phyloP scores from a whole-genome alignment of 2,329 filamentous ascomycete genomes.

The Stagonosporopsis cucurbitacearum region DNA sequence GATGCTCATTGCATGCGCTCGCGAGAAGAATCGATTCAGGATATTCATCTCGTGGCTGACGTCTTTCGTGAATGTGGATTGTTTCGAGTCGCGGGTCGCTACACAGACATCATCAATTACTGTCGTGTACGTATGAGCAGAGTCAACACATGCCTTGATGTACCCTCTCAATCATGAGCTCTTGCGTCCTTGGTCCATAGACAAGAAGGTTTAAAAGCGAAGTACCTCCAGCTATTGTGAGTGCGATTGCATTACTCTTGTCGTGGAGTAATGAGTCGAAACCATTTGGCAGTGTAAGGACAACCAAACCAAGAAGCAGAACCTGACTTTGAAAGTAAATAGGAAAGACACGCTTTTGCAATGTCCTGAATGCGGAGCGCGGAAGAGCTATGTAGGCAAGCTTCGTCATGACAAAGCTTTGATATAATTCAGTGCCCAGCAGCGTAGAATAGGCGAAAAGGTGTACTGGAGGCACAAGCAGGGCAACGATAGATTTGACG shows the following conservation, averaged over 20 bases:
- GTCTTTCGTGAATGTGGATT: not conserved
- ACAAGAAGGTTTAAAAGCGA: conserved; percentile 46
- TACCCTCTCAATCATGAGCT: conserved; percentile 45
- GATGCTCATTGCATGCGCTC: conserved; percentile 52
- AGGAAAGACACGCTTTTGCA: conserved; percentile 52
- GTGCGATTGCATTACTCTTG: conserved; percentile 31
- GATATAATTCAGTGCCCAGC: conserved; percentile 50
- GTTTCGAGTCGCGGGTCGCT: conserved; percentile 29
- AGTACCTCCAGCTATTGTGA: conserved; percentile 41
- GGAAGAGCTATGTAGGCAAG: conserved; percentile 47
- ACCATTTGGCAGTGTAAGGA: conserved; percentile 45
- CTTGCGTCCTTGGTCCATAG: conserved; percentile 46
- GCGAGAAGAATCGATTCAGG: conserved; percentile 45
- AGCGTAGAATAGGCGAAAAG: conserved; percentile 50
- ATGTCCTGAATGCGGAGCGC: conserved; percentile 45
- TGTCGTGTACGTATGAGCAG: no score
- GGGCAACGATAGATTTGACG: conserved; percentile 1
- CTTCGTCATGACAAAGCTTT: conserved; percentile 53
- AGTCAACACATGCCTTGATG: conserved; percentile 30
- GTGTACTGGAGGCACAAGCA: conserved; percentile 41
- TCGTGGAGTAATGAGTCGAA: conserved; percentile 33
- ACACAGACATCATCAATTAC: conserved; percentile 1
- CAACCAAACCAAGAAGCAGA: conserved; percentile 44
- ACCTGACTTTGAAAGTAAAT: conserved; percentile 50
- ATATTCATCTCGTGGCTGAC: conserved; percentile 26